A percentile compares a stretch with the other conserved stretches of the same genome.
Conservation (phyloP, 2,329 filamentous ascomycete species). For the Colletotrichum sp. region DNA sequence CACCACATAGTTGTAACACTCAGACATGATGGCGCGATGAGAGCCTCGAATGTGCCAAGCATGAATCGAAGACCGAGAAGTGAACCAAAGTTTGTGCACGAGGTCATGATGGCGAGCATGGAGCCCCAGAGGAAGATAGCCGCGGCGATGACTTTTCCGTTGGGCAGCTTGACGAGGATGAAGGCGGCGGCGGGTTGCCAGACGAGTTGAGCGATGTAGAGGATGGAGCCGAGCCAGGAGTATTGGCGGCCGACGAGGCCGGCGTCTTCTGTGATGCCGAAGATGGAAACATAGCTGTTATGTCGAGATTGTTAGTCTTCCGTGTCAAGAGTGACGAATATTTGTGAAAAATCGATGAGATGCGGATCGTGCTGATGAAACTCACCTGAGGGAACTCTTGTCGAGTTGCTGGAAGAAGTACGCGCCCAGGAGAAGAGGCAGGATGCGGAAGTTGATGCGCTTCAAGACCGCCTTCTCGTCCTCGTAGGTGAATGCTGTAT, state of each 20-base stretch:
- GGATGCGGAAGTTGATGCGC: slow-evolving; percentile 53
- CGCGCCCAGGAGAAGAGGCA: slow-evolving; percentile 55
- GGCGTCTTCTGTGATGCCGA: slow-evolving; percentile 61
- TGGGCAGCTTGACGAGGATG: slow-evolving; percentile 27
- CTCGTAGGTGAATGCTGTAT: slow-evolving; percentile 47
- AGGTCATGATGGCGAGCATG: slow-evolving; percentile 47
- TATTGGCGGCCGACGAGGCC: slow-evolving; percentile 58
- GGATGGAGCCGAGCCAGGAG: slow-evolving; percentile 62
- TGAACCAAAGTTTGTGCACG: slow-evolving; percentile 50
- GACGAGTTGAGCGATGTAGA: slow-evolving; percentile 39
- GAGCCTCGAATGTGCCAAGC: slow-evolving; percentile 51
- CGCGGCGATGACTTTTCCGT: slow-evolving; percentile 27
- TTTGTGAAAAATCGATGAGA: background rate
- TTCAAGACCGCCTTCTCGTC: slow-evolving; percentile 52
- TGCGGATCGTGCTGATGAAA: slow-evolving; percentile 27
- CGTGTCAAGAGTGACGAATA: slow-evolving; percentile 26
- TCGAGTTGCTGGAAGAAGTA: slow-evolving; percentile 66
- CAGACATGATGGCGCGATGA: slow-evolving; percentile 56
- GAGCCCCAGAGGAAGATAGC: slow-evolving; percentile 28
- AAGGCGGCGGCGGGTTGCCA: slow-evolving; percentile 26
- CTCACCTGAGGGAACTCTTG: slow-evolving; percentile 49
- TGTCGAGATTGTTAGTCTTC: background rate
- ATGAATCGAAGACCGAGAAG: slow-evolving; percentile 50
- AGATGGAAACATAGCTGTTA: slow-evolving; percentile 63
- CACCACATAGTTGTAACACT: slow-evolving; percentile 62